These are phyloP conservation scores for Volutella citrinella DNA, from an alignment of 2,329 filamentous ascomycete species.

Conservation along the genomic window DNA sequence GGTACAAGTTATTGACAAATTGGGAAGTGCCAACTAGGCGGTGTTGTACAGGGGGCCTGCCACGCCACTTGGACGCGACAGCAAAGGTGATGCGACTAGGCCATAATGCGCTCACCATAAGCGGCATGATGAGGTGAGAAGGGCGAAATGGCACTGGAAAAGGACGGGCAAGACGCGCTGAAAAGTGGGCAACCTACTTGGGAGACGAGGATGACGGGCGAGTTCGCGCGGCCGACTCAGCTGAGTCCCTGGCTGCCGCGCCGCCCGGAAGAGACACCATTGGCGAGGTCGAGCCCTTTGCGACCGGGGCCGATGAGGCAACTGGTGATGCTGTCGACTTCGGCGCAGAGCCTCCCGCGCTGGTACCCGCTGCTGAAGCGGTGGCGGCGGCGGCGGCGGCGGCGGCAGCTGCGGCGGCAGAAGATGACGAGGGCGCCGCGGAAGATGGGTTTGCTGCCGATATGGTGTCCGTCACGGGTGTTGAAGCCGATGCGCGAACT, in stretches of 20 bases:
- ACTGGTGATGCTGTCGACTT: conserved; percentile 10
- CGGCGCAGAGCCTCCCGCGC: conserved; percentile 13
- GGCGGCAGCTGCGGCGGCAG: conserved; percentile 4
- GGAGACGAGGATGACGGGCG: conserved; percentile 5
- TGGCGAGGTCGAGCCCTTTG: conserved; percentile 13
- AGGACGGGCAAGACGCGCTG: not conserved
- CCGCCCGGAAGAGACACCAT: conserved; percentile 16
- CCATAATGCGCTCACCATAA: too few relatives aligned
- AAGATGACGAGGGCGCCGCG: conserved; percentile 8
- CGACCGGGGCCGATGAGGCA: conserved; percentile 12
- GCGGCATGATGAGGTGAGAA: too few relatives aligned
- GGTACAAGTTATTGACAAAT: conserved; percentile 20
- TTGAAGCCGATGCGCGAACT: conserved; percentile 13
- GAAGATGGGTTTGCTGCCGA: too few relatives aligned
- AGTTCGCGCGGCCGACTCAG: too few relatives aligned
- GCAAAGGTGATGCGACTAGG: too few relatives aligned
- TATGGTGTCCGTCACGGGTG: conserved; percentile 10
- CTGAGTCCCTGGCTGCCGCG: conserved; percentile 18
- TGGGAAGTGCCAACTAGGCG: conserved; percentile 22
- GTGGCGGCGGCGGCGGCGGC: conserved; percentile 3
- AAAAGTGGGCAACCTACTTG: conserved; percentile 8
- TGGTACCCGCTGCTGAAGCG: conserved; percentile 2
- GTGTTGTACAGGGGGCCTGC: conserved; percentile 19
- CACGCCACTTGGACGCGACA: conserved; percentile 17
- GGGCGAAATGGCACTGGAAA: not conserved